phyloP scores from a whole-genome alignment of 2,329 filamentous ascomycete species.

The Hypoxylon sp. region DNA sequence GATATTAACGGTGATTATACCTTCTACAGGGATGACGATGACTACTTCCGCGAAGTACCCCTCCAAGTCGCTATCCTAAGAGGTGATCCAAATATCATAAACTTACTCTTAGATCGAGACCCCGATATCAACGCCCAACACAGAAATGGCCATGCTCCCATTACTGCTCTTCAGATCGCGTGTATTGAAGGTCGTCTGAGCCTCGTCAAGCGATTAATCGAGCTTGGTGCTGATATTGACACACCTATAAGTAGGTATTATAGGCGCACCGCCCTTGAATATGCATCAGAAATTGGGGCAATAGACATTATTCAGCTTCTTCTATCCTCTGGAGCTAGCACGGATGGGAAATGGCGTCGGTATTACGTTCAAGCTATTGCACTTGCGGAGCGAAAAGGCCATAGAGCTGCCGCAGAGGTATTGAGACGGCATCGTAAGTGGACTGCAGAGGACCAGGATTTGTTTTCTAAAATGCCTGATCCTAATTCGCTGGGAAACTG shows the following conservation, averaged over 20 bases:
- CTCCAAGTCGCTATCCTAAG: not conserved
- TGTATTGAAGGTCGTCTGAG: not conserved
- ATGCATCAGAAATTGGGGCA: not conserved
- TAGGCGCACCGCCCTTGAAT: not conserved
- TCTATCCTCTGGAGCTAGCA: not conserved
- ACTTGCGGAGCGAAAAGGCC: not conserved
- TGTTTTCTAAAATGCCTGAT: not conserved
- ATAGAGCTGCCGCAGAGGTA: not conserved
- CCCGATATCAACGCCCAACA: not conserved
- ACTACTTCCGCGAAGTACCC: not conserved
- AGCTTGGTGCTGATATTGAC: not conserved
- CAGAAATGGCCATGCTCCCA: too few species aligned
- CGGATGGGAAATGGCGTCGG: not conserved
- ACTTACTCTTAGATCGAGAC: not conserved
- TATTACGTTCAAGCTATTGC: not conserved
- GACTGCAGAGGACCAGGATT: not conserved
- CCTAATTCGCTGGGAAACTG: not conserved
- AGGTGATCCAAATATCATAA: not conserved
- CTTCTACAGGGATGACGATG: not conserved
- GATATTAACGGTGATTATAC: not conserved
- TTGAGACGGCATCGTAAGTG: not conserved
- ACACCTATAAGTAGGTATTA: not conserved
- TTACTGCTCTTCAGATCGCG: not conserved
- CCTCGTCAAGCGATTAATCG: not conserved
- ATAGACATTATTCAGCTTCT: conserved; percentile 1